These are phyloP conservation scores for Trametes gibbosa DNA, from an alignment of 768 basidiomycete species.

Conservation along the genomic window DNA sequence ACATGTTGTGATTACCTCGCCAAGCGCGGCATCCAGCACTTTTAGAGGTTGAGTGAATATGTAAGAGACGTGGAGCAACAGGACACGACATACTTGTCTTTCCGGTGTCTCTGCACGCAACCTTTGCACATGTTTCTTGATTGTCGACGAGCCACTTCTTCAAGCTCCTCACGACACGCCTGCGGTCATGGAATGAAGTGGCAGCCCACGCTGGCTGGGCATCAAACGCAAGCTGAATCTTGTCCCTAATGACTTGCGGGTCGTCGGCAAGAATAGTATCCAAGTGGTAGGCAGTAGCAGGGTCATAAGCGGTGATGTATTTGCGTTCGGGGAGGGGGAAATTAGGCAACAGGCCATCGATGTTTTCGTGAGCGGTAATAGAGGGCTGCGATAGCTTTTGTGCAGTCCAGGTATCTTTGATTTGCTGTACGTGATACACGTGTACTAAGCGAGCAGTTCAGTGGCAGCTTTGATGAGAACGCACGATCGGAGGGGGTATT, in stretches of 20 bases:
- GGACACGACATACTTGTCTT: constrained; percentile 72
- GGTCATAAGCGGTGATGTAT: constrained; percentile 91
- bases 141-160: constrained; percentile 93
- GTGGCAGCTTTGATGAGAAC: constrained; percentile 19
- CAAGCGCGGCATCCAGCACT: constrained; percentile 94
- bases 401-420: constrained; percentile 51
- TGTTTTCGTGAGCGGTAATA: constrained; percentile 62
- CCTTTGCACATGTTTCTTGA: constrained; percentile 79
- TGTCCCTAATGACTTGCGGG: constrained; percentile 64
- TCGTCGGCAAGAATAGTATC: constrained; percentile 76
- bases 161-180: constrained; percentile 81
- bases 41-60: constrained; percentile 3
- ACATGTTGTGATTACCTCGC: constrained; percentile 93
- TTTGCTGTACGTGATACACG: constrained; percentile 21
- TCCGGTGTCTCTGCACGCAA: constrained; percentile 91
- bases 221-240: constrained; percentile 59
- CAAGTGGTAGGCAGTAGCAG: constrained; percentile 82
- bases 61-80: neutral
- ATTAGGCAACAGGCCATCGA: constrained; percentile 52
- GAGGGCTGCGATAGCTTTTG: constrained; percentile 53
- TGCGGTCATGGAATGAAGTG: constrained; percentile 75
- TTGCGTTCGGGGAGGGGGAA: constrained; percentile 45
- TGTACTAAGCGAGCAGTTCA: neutral
- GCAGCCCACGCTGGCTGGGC: constrained; percentile 75
- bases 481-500: constrained; percentile 56